Conservation (phyloP, 805 yeast genomes). For the Lipomyces oligophaga region DNA sequence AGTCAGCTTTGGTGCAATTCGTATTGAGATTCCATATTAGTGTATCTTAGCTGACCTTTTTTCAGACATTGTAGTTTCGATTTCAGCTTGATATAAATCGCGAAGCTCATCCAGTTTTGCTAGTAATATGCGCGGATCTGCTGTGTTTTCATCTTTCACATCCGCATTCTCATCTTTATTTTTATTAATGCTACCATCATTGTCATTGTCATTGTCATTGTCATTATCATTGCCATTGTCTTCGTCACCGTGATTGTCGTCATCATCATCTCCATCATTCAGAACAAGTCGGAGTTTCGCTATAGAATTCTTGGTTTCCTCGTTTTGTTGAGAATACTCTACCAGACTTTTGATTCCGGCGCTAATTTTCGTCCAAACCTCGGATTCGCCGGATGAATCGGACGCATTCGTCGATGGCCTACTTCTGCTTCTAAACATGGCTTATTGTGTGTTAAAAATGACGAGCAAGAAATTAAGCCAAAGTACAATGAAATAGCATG, state of each 20-base stretch:
- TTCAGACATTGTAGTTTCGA: slow-evolving; percentile 14
- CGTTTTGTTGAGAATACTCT: slow-evolving; percentile 11
- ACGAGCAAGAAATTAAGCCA: too few relatives aligned
- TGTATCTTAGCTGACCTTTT: slow-evolving; percentile 9
- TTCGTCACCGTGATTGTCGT: not conserved
- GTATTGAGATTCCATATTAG: not conserved
- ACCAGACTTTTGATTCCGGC: slow-evolving; percentile 10
- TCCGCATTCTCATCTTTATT: slow-evolving; percentile 12
- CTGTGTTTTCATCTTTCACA: not conserved
- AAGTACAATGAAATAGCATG: too few relatives aligned
- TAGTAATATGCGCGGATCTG: slow-evolving; percentile 11
- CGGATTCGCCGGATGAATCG: slow-evolving; percentile 21
- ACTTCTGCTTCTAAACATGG: too few relatives aligned
- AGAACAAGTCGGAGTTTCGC: too few relatives aligned
- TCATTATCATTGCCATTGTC: not conserved
- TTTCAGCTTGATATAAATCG: slow-evolving; percentile 14
- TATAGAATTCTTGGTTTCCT: slow-evolving; percentile 2
- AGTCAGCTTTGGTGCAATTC: too few relatives aligned
- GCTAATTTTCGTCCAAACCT: slow-evolving; percentile 23
- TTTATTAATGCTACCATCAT: not conserved
- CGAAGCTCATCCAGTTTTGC: slow-evolving; percentile 14
- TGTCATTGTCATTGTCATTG: slow-evolving; percentile 5
- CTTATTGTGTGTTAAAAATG: too few relatives aligned
- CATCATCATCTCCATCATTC: not conserved
- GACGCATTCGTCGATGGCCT: too few relatives aligned